Base-by-base conservation (phyloP, 2,329 filamentous ascomycete genomes). In the Magnaporthiopsis incrustans region DNA sequence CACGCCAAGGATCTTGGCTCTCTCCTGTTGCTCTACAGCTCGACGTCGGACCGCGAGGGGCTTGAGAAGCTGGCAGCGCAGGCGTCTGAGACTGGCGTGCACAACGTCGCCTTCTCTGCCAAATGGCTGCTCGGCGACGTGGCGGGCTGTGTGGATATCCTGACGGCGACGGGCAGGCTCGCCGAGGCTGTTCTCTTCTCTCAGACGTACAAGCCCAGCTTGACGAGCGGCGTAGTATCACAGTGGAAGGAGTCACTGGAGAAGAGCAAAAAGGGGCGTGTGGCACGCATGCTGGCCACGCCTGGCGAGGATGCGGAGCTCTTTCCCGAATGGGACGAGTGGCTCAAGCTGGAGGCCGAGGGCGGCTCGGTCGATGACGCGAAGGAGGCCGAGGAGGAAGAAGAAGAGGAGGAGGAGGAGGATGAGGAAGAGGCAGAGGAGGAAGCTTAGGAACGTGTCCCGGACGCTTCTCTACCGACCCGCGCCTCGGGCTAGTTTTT, bases 261-360 rank as follows among this genome's bases (percentile, higher is more conserved):
- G 75, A 91, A 91, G 77, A 83, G 82, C 63, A 94, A 94, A 75
- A 97, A 96, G 81, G 85, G 83, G 14, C 91, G 95, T 69, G 89
- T 98, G 4, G 86, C 90, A 14, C 89, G 94, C 77, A 82, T 92
- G 62, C 84, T 99, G 63, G 94, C 90, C 66, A 83, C 91, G 0
- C 95, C 95, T 0, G 90, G 86, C 0, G 88, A 90, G 69, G 91
- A 92, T 66, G 89, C 89, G 57, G 93, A 96, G 3, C 83, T 99
- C 69, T 99, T 99, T 78, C 94, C 94, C 0, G 92, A 97, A 72
- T 99, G 95, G 95, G 90, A 97, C 5, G 89, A 95, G 76, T 97
- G 91, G 81, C 74, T 98, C 70, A 83, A 84, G 72, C 74, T 97
- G 67, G 95, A 98, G 79, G 85, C 83, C 65, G 88, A 92, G 70